Base-by-base conservation (phyloP, 495 filamentous ascomycete species). In the Mycothermus thermophilus region DNA sequence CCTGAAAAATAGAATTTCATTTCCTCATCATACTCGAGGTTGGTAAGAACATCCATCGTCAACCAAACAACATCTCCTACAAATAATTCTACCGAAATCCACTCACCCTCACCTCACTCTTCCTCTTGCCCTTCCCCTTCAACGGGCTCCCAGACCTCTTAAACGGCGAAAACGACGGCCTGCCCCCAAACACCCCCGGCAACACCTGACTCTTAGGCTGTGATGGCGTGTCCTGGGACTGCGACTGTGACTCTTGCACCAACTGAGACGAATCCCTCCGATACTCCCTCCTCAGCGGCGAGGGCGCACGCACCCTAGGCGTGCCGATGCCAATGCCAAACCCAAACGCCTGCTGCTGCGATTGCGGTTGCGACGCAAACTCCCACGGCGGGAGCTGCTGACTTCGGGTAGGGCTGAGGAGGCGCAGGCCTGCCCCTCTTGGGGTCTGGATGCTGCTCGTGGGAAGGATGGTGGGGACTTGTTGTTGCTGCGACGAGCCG, bases 51-150 rank as follows among this genome's bases (percentile, higher is more conserved):
- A 27, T 11, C 11, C 5, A 27, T 19, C 29, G 1, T 8, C 9
- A 31, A n/a, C 9, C 5, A n/a, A 18, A 18, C 23, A 15, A 5
- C 23, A 18, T 21, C 12, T 7, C 24, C 12, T 22, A 5, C 5
- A 23, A n/a, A n/a, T n/a, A n/a, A n/a, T n/a, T n/a, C n/a, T n/a
- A 45, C 21, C 42, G 15, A 41, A 45, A 45, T 30, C 42, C 42
- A 17, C 41, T 44, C 35, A 48, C 26, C 41, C 45, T 8, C 12
- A 27, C 19, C 27, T 33, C 44, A 26, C 44, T 47, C 40, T 40
- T 43, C 25, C 38, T 25, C 45, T 48, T 48, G 12, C 12, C n/a
- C 40, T 35, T 41, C 22, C 22, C 11, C 28, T 34, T 40, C n/a
- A 37, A 30, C 10, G 34, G 34, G 8, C 25, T 29, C 15, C 6